Evolutionary conservation across 2,329 filamentous ascomycete species (phyloP).

Genomic region (Ophiostoma quercus): DNA sequence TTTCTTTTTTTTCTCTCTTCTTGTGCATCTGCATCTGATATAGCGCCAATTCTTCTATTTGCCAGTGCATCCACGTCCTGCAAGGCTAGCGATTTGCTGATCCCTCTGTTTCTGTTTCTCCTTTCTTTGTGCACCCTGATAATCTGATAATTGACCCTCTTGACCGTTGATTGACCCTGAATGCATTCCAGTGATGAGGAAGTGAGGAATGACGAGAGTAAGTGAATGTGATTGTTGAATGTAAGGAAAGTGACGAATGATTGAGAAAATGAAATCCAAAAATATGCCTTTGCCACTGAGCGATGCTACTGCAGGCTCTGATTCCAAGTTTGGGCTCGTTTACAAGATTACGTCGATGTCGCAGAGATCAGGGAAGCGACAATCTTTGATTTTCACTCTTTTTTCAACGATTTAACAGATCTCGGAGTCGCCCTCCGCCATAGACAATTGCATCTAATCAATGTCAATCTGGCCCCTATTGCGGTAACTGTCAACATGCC

Average conservation of each 20-base stretch:
- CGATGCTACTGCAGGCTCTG: slow-evolving; percentile 1
- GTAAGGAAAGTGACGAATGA: too few species aligned
- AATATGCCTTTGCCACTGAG: background rate
- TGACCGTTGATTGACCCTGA: background rate
- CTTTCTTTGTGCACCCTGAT: background rate
- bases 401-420: too few species aligned
- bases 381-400: background rate
- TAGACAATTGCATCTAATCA: background rate
- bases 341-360: background rate
- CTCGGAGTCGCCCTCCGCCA: slow-evolving; percentile 1
- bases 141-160: background rate
- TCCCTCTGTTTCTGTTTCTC: background rate
- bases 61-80: background rate
- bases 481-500: background rate
- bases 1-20: background rate
- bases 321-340: background rate
- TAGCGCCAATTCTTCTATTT: background rate
- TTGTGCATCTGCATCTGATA: background rate
- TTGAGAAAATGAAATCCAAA: too few species aligned
- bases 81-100: slow-evolving; percentile 1
- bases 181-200: background rate
- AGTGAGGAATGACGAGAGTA: too few species aligned
- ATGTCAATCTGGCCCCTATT: background rate
- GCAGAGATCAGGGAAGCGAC: background rate
- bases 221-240: too few species aligned